Evolutionary conservation across 768 basidiomycete species (phyloP).

Genomic region (Ramaria sp.): DNA sequence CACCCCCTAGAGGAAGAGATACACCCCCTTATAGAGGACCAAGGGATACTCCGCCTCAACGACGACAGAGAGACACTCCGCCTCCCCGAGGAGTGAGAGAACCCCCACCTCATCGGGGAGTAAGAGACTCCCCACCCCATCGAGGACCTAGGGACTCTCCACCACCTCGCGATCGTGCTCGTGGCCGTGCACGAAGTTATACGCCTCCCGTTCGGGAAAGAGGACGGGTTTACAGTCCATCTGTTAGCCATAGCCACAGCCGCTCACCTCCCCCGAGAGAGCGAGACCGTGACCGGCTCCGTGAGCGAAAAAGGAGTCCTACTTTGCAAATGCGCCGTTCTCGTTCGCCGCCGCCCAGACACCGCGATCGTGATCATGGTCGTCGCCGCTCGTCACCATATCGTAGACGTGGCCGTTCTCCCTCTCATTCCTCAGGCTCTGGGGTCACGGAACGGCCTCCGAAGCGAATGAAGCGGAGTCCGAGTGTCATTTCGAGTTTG

Average conservation of each 20-base stretch:
- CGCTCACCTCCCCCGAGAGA: conserved; percentile 14
- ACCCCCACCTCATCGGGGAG: background rate
- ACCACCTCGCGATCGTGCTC: conserved; percentile 29
- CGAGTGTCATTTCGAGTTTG: background rate
- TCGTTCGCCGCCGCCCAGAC: conserved; percentile 4
- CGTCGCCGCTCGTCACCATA: background rate
- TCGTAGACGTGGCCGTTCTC: background rate
- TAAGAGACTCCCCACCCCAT: conserved; percentile 10
- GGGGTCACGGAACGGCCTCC: background rate
- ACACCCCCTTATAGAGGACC: background rate
- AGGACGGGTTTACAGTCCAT: conserved; percentile 47
- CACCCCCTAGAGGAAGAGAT: background rate
- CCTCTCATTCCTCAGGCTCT: background rate
- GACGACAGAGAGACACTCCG: background rate
- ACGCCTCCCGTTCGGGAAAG: conserved; percentile 11
- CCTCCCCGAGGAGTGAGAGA: background rate
- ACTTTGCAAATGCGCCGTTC: conserved; percentile 1
- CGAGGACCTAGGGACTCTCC: conserved; percentile 27
- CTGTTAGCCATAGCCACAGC: conserved; percentile 19
- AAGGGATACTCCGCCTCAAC: background rate
- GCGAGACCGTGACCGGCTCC: background rate
- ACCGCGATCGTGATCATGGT: background rate
- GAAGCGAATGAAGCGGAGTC: conserved; percentile 3
- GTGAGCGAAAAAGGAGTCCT: background rate
- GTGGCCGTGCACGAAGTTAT: conserved; percentile 24